Conservation (phyloP, 371 early-diverging fungal species). For the Mucor racemosus region DNA sequence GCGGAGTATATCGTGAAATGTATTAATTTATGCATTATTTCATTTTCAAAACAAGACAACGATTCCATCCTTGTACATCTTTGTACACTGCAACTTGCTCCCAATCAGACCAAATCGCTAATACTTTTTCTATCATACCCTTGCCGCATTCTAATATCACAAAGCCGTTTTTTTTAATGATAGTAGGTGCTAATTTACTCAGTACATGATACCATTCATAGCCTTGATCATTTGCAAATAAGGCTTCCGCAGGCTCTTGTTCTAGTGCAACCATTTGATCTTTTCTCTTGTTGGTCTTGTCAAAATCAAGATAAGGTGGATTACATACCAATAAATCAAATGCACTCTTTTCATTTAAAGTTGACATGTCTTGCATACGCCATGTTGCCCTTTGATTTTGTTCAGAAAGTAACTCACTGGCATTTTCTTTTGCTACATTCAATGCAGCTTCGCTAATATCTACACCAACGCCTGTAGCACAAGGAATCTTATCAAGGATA, state of each 20-base stretch:
- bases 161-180: constrained; percentile 47
- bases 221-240: constrained; percentile 70
- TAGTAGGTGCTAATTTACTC: constrained; percentile 35
- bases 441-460: constrained; percentile 71
- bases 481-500: constrained; percentile 41
- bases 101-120: constrained; percentile 61
- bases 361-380: constrained; percentile 48
- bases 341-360: constrained; percentile 32
- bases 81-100: constrained; percentile 41
- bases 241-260: constrained; percentile 69
- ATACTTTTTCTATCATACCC: constrained; percentile 65
- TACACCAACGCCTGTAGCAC: constrained; percentile 58
- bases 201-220: constrained; percentile 69
- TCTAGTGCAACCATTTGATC: constrained; percentile 42
- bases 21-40: not conserved
- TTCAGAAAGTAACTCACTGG: constrained; percentile 30
- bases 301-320: constrained; percentile 71
- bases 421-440: constrained; percentile 57
- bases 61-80: constrained; percentile 63
- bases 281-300: constrained; percentile 36
- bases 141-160: constrained; percentile 73
- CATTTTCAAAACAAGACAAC: constrained; percentile 61
- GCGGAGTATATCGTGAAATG: not conserved
- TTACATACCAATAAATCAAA: constrained; percentile 78
- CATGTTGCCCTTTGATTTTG: constrained; percentile 33